These are phyloP conservation scores for Cercospora sp. DNA, from an alignment of 2,329 filamentous ascomycete genomes.

Conservation along the genomic window DNA sequence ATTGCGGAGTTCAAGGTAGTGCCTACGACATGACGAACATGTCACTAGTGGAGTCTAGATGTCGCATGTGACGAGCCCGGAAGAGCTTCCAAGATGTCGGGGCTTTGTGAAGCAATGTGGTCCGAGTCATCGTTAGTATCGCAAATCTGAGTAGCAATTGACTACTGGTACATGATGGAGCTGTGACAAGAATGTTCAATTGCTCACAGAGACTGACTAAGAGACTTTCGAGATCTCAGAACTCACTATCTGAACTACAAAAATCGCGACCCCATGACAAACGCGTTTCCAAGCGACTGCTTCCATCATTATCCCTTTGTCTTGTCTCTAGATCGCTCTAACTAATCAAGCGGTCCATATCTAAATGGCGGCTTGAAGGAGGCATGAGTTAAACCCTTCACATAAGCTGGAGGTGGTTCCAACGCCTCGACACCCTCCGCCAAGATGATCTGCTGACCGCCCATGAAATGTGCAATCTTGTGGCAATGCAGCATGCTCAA, in stretches of 20 bases:
- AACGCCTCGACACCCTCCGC: conserved; percentile 27
- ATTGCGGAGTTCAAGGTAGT: not conserved
- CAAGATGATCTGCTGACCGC: conserved; percentile 29
- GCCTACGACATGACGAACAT: not conserved
- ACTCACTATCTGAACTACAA: not conserved
- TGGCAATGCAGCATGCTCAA: conserved; percentile 29
- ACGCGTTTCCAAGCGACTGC: not conserved
- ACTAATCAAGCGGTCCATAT: conserved; percentile 26
- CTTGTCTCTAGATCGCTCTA: too few relatives aligned
- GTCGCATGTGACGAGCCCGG: not conserved
- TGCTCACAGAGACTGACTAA: not conserved
- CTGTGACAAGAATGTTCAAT: not conserved
- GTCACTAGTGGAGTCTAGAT: not conserved
- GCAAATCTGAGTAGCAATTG: not conserved
- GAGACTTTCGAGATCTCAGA: not conserved
- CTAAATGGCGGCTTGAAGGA: conserved; percentile 25
- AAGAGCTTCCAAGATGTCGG: not conserved
- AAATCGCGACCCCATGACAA: not conserved
- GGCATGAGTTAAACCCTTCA: conserved; percentile 27
- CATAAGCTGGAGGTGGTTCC: conserved; percentile 21
- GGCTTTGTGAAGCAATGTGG: not conserved
- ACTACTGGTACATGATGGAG: not conserved
- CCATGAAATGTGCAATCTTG: conserved; percentile 21
- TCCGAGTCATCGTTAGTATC: not conserved
- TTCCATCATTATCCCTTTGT: not conserved